Percentiles rank a stretch among this genome's conserved stretches.
Conservation (phyloP, 148 eudicot genomes). For the Linanthus parryae region DNA sequence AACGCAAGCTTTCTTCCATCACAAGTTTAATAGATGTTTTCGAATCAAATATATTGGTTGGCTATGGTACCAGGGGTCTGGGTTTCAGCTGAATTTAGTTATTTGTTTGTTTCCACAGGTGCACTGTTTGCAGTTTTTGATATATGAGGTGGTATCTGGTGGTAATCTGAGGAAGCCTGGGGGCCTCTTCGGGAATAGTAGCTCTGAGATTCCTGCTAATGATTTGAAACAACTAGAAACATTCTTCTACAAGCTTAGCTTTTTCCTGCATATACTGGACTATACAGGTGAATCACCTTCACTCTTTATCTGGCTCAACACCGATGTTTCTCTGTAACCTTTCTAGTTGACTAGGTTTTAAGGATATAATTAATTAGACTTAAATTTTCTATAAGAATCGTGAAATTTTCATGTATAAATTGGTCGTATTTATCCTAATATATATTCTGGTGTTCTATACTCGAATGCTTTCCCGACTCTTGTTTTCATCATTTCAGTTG, state of each 20-base stretch:
- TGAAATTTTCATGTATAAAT: no score
- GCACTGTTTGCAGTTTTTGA: conserved; percentile 94
- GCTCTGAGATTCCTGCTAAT: conserved; percentile 83
- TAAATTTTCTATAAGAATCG: no score
- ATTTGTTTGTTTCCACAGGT: conserved; percentile 35
- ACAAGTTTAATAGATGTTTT: no score
- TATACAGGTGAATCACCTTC: conserved; percentile 58
- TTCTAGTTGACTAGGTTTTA: not conserved
- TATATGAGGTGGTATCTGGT: conserved; percentile 97
- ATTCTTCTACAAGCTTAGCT: conserved; percentile 96
- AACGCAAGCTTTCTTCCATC: no score
- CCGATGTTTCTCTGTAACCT: not conserved
- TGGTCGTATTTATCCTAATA: no score
- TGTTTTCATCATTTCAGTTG: no score
- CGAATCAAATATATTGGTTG: no score
- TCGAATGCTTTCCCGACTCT: no score
- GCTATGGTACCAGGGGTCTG: no score
- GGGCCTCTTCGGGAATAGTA: conserved; percentile 87
- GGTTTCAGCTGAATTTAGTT: no score
- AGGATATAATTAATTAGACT: no score
- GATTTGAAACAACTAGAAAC: conserved; percentile 93
- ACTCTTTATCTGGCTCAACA: conserved; percentile 1
- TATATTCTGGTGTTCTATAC: no score
- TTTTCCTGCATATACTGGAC: conserved; percentile 88
- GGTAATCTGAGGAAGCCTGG: conserved; percentile 94